A percentile compares a stretch with the other conserved stretches of the same genome.
Evolutionary conservation across 257 asterid genomes (phyloP).

Genomic region (Eucommia ulmoides): DNA sequence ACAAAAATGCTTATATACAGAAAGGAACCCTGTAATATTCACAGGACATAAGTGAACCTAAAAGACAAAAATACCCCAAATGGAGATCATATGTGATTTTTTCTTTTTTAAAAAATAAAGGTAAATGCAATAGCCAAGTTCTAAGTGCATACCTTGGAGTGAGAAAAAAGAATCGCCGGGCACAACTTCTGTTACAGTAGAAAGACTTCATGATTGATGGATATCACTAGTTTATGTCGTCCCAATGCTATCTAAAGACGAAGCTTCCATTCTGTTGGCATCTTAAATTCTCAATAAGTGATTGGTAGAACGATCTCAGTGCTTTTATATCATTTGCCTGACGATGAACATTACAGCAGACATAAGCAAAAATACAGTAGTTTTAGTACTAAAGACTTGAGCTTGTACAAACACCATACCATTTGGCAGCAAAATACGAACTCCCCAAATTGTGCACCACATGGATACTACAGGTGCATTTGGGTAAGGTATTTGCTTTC

Average conservation of each 20-base stretch:
- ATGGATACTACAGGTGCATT: too few relatives aligned
- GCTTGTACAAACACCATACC: too few relatives aligned
- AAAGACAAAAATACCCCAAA: not conserved
- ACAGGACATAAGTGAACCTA: slow-evolving; percentile 4
- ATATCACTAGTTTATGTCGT: not conserved
- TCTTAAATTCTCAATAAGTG: slow-evolving; percentile 65
- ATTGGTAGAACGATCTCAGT: slow-evolving; percentile 70
- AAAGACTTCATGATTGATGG: slow-evolving; percentile 11
- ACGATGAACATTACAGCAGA: too few relatives aligned
- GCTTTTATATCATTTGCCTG: slow-evolving; percentile 71
- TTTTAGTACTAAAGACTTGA: too few relatives aligned
- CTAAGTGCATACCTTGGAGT: slow-evolving; percentile 20
- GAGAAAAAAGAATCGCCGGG: slow-evolving; percentile 14
- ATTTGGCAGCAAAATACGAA: too few relatives aligned
- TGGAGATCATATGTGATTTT: slow-evolving; percentile 3
- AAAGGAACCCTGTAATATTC: slow-evolving; percentile 34
- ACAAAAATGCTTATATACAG: slow-evolving; percentile 51
- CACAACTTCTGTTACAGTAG: slow-evolving; percentile 20
- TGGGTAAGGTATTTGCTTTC: too few relatives aligned
- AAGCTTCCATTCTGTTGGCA: slow-evolving; percentile 76
- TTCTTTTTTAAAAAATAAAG: too few relatives aligned
- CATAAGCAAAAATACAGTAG: too few relatives aligned
- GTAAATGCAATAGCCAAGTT: not conserved
- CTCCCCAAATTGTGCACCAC: too few relatives aligned
- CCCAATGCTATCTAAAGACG: slow-evolving; percentile 54